phyloP scores from a whole-genome alignment of 2,329 filamentous ascomycete species.

The Onygenales sp. region DNA sequence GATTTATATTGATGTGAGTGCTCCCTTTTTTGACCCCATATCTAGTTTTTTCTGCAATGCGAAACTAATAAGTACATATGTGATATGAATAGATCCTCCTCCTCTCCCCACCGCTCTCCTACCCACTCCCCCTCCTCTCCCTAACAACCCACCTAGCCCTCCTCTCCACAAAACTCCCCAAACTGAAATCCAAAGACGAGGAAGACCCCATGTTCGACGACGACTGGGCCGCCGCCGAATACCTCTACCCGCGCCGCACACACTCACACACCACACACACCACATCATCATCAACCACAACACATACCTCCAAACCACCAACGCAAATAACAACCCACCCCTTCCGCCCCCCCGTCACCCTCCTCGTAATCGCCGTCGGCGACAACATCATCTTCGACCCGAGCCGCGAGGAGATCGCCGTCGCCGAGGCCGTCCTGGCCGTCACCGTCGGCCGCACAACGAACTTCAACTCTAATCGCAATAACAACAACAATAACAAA shows the following conservation, averaged over 20 bases:
- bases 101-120: conserved; percentile 85
- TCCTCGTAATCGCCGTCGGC: conserved; percentile 79
- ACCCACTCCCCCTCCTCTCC: conserved; percentile 84
- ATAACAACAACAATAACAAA: conserved; percentile 22
- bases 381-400: conserved; percentile 93
- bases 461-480: conserved; percentile 7
- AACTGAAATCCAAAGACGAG: conserved; percentile 77
- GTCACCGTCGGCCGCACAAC: conserved; percentile 51
- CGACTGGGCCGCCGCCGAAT: conserved; percentile 80
- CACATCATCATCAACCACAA: conserved; percentile 14
- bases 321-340: conserved; percentile 10
- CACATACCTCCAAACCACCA: conserved; percentile 10
- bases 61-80: conserved; percentile 7
- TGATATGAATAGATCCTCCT: conserved; percentile 60
- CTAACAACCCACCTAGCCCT: conserved; percentile 90
- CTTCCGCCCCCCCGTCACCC: conserved; percentile 69
- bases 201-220: conserved; percentile 98
- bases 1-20: conserved; percentile 84
- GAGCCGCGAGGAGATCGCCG: conserved; percentile 79
- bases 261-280: conserved; percentile 17
- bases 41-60: not conserved
- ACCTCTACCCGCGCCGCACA: conserved; percentile 56
- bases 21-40: no score
- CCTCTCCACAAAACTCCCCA: conserved; percentile 73
- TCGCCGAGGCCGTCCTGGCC: conserved; percentile 81